These are phyloP conservation scores for Trichoderma sp. DNA, from an alignment of 2,329 filamentous ascomycete genomes.

Conservation along the genomic window DNA sequence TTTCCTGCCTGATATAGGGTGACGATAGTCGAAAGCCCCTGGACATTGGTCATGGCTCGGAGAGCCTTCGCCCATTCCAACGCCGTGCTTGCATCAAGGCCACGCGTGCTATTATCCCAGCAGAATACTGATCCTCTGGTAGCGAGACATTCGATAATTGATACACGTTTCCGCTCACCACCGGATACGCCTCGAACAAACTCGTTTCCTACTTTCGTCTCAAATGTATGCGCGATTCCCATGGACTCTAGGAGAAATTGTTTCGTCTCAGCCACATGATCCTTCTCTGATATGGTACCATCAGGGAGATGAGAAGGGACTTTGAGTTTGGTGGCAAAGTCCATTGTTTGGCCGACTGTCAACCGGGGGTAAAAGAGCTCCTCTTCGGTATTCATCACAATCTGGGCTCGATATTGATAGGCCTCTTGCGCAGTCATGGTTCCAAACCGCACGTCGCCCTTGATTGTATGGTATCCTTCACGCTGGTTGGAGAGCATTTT, in stretches of 20 bases:
- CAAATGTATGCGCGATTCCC: slow-evolving; percentile 55
- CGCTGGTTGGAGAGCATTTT: slow-evolving; percentile 66
- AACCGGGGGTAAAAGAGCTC: slow-evolving; percentile 62
- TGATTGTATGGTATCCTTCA: slow-evolving; percentile 54
- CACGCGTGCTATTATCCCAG: slow-evolving; percentile 66
- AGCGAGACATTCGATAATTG: slow-evolving; percentile 62
- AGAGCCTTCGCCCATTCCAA: slow-evolving; percentile 59
- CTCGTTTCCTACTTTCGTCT: slow-evolving; percentile 66
- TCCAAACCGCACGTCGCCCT: slow-evolving; percentile 58
- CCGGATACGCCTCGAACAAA: slow-evolving; percentile 66
- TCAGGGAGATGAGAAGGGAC: slow-evolving; percentile 48
- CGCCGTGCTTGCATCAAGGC: slow-evolving; percentile 58
- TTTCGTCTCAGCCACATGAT: slow-evolving; percentile 36
- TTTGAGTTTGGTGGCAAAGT: slow-evolving; percentile 64
- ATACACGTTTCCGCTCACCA: slow-evolving; percentile 66
- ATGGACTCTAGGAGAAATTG: slow-evolving; percentile 55
- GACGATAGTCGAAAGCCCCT: slow-evolving; percentile 58
- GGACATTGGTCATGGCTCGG: slow-evolving; percentile 59
- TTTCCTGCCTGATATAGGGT: slow-evolving; percentile 69
- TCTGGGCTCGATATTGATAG: slow-evolving; percentile 53
- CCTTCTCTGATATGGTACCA: slow-evolving; percentile 44
- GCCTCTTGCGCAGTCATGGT: slow-evolving; percentile 46
- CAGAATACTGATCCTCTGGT: slow-evolving; percentile 57
- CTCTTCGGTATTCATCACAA: slow-evolving; percentile 70
- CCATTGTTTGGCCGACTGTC: slow-evolving; percentile 67